These are phyloP conservation scores for Candida silvatica DNA, from an alignment of 805 yeast species.

Conservation along the genomic window DNA sequence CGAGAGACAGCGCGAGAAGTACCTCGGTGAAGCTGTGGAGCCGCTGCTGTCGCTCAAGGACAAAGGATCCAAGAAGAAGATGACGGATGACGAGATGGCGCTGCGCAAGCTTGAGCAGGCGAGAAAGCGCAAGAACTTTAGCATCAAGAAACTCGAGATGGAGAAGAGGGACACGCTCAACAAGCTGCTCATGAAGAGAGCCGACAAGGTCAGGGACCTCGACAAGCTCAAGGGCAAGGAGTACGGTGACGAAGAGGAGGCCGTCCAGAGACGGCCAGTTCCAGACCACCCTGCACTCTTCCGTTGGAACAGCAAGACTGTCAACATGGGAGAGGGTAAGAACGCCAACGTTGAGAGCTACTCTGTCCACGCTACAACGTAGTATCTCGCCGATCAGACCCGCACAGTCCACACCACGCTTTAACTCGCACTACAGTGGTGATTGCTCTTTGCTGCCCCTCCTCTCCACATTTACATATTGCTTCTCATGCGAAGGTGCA, in stretches of 20 bases:
- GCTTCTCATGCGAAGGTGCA: too few relatives aligned
- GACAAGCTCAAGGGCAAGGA: conserved; percentile 19
- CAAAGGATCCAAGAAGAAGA: conserved; percentile 41
- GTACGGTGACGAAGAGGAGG: conserved; percentile 19
- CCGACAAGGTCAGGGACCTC: conserved; percentile 52
- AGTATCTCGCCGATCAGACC: not conserved
- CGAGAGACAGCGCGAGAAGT: conserved; percentile 45
- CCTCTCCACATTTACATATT: too few relatives aligned
- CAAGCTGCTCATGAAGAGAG: conserved; percentile 75
- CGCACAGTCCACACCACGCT: too few relatives aligned
- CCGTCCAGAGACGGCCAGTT: conserved; percentile 25
- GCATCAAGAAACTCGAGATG: conserved; percentile 76
- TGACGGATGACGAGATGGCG: conserved; percentile 80
- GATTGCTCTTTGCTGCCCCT: too few relatives aligned
- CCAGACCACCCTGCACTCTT: conserved; percentile 37
- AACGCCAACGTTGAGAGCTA: not conserved
- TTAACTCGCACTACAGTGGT: too few relatives aligned
- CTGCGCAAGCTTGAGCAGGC: conserved; percentile 81
- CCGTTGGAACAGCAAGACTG: conserved; percentile 29
- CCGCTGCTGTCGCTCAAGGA: conserved; percentile 27
- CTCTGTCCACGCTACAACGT: not conserved
- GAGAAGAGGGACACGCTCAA: conserved; percentile 90
- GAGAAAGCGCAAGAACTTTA: conserved; percentile 77
- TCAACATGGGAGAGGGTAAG: conserved; percentile 9
- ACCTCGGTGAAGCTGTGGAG: conserved; percentile 22